A percentile compares a stretch with the other conserved stretches of the same genome.
Evolutionary conservation across 2,329 filamentous ascomycete species (phyloP).

Genomic region (Beauveria varroae): DNA sequence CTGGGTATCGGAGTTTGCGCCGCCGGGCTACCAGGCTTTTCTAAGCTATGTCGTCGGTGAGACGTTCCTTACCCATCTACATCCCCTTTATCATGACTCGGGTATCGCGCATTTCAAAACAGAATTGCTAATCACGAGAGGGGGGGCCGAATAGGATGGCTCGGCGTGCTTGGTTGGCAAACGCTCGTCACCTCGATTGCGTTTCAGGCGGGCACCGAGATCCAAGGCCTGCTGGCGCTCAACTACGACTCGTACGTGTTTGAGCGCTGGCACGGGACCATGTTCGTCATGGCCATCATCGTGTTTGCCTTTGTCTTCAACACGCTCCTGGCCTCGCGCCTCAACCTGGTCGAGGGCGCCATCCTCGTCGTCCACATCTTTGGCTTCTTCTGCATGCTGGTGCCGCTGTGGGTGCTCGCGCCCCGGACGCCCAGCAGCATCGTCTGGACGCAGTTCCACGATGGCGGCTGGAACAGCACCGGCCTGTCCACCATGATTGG

Average conservation of each 20-base stretch:
- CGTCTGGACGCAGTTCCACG: conserved; percentile 24
- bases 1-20: conserved; percentile 44
- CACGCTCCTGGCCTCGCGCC: conserved; percentile 25
- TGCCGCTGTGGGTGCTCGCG: conserved; percentile 28
- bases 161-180: conserved; percentile 33
- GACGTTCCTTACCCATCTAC: background rate
- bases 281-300: conserved; percentile 35
- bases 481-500: conserved; percentile 30
- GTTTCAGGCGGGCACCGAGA: conserved; percentile 30
- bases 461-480: conserved; percentile 25
- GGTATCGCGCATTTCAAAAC: too few relatives aligned
- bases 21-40: conserved; percentile 35
- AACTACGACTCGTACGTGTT: conserved; percentile 26
- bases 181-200: conserved; percentile 27
- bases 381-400: conserved; percentile 23
- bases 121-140: too few relatives aligned
- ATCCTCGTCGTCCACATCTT: conserved; percentile 35
- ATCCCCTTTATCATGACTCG: background rate
- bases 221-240: conserved; percentile 30
- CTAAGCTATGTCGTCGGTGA: conserved; percentile 35
- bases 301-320: conserved; percentile 18
- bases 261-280: conserved; percentile 33
- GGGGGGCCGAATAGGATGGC: conserved; percentile 23
- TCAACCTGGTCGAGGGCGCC: conserved; percentile 35
- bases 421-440: conserved; percentile 18